Conservation (phyloP, 2,329 filamentous ascomycete genomes). For the Cladophialophora psammophila region DNA sequence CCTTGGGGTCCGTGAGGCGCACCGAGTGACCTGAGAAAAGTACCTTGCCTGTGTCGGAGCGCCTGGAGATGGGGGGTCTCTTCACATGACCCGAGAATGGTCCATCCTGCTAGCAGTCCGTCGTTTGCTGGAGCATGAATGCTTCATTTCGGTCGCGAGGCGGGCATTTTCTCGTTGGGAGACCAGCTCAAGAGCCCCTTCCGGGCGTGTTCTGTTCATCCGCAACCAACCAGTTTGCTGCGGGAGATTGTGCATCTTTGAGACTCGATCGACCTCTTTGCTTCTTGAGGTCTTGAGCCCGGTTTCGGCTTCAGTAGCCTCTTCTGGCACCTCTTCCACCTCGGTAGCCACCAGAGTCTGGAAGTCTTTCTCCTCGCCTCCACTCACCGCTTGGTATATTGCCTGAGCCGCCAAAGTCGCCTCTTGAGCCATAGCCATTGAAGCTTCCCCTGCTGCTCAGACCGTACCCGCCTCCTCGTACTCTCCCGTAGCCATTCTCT, state of each 20-base stretch:
- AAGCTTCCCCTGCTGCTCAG: conserved; percentile 51
- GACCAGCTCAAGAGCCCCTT: neutral
- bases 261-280: neutral
- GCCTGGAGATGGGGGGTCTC: neutral
- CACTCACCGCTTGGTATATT: conserved; percentile 57
- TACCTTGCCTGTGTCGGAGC: neutral
- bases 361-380: conserved; percentile 57
- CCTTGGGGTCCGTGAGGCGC: neutral
- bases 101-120: neutral
- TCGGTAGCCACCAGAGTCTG: conserved; percentile 51
- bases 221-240: neutral
- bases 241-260: neutral
- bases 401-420: conserved; percentile 44
- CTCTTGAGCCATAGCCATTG: conserved; percentile 49
- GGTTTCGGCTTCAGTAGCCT: conserved; percentile 20
- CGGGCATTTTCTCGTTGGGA: neutral
- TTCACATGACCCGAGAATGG: conserved; percentile 4
- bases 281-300: neutral
- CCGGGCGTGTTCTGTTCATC: neutral
- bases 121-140: neutral
- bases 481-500: conserved; percentile 56
- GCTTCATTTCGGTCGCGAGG: neutral
- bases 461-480: conserved; percentile 49
- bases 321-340: conserved; percentile 40
- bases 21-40: neutral